phyloP scores from a whole-genome alignment of 331 rosid genomes.

The Quercus phellos region DNA sequence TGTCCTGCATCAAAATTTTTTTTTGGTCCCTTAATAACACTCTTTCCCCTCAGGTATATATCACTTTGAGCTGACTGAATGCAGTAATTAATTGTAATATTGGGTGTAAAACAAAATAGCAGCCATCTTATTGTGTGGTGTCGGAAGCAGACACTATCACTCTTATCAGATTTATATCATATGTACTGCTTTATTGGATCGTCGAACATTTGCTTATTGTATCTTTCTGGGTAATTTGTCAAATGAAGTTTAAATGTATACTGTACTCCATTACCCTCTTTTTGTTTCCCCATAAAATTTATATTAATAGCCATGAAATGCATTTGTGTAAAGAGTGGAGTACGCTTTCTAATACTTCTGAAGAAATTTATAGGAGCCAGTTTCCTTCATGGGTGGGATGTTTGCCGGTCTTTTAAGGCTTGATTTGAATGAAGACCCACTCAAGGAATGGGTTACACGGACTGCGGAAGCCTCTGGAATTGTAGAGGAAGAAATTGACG shows the following conservation, averaged over 20 bases:
- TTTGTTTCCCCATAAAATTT: not conserved
- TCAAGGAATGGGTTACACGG: constrained; percentile 83
- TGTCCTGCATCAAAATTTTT: too few relatives aligned
- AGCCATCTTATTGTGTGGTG: not conserved
- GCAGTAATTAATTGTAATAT: not conserved
- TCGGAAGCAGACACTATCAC: not conserved
- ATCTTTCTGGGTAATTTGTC: not conserved
- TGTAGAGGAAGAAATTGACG: constrained; percentile 47
- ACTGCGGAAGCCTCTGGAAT: constrained; percentile 76
- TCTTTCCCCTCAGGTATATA: too few relatives aligned
- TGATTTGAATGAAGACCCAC: constrained; percentile 89
- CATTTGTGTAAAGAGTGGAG: not conserved
- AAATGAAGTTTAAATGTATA: not conserved
- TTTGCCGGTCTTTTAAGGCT: constrained; percentile 84
- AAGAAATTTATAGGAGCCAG: constrained; percentile 60
- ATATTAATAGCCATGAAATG: not conserved
- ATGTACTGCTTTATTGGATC: not conserved
- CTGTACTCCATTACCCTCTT: not conserved
- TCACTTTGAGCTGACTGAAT: not conserved
- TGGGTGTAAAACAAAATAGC: not conserved
- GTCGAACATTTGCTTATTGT: not conserved
- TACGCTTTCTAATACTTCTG: constrained; percentile 4
- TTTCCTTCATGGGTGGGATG: constrained; percentile 85
- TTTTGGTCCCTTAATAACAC: too few relatives aligned
- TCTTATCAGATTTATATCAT: not conserved